Percentiles rank a stretch among this genome's conserved stretches.
phyloP scores from a whole-genome alignment of 768 basidiomycete species.

The Hericium erinaceus region DNA sequence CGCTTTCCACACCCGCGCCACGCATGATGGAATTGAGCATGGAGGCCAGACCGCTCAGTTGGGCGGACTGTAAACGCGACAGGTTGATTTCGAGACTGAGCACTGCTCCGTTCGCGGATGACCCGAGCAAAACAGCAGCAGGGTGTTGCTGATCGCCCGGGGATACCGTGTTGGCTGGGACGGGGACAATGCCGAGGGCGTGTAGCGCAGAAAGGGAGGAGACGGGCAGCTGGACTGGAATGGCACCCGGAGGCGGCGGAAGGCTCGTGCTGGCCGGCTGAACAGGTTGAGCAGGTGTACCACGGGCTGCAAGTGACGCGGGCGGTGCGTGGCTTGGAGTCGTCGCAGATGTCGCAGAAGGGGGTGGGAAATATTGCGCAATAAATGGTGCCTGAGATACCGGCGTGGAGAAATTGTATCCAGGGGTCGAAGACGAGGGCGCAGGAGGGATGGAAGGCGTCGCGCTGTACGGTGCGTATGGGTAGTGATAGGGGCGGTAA shows the following conservation, averaged over 20 bases:
- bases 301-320: slow-evolving; percentile 7
- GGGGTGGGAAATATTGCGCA: slow-evolving; percentile 24
- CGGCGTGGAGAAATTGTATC: slow-evolving; percentile 13
- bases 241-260: slow-evolving; percentile 24
- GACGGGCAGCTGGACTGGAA: slow-evolving; percentile 67
- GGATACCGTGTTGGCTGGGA: slow-evolving; percentile 46
- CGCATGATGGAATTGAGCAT: slow-evolving; percentile 65
- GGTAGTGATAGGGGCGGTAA: slow-evolving; percentile 52
- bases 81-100: slow-evolving; percentile 75
- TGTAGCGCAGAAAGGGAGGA: slow-evolving; percentile 48
- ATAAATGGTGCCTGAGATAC: background rate
- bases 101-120: slow-evolving; percentile 62
- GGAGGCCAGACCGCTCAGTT: slow-evolving; percentile 67
- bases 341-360: slow-evolving; percentile 18
- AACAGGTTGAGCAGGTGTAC: slow-evolving; percentile 14
- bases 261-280: slow-evolving; percentile 19
- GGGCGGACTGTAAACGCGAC: slow-evolving; percentile 58
- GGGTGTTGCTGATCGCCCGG: slow-evolving; percentile 44
- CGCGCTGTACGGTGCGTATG: slow-evolving; percentile 48
- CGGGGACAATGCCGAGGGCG: slow-evolving; percentile 64
- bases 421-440: slow-evolving; percentile 1
- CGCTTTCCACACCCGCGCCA: slow-evolving; percentile 23
- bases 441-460: background rate
- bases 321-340: slow-evolving; percentile 13
- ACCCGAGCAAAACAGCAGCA: slow-evolving; percentile 67